Evolutionary conservation across 1,284 basidiomycete species (phyloP).

Genomic region (Sanguinoderma infundibulare): DNA sequence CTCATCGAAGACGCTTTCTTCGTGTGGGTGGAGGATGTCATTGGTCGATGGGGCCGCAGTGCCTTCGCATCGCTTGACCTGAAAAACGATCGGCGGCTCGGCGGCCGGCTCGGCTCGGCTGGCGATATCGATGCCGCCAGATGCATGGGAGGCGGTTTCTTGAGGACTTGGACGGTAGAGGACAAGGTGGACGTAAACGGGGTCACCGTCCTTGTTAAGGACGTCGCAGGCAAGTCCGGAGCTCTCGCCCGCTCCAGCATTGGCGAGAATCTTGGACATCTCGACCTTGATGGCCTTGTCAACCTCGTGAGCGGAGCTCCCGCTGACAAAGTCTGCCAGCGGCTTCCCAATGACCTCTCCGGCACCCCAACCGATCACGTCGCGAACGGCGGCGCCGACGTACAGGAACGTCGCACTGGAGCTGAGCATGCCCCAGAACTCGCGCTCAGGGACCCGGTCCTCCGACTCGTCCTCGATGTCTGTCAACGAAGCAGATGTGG

Average conservation of each 20-base stretch:
- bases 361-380: slow-evolving; percentile 69
- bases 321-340: slow-evolving; percentile 54
- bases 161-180: slow-evolving; percentile 39
- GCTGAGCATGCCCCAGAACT: slow-evolving; percentile 66
- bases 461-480: slow-evolving; percentile 16
- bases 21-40: slow-evolving; percentile 34
- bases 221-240: slow-evolving; percentile 37
- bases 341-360: slow-evolving; percentile 73
- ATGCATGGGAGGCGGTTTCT: not conserved
- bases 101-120: slow-evolving; percentile 9
- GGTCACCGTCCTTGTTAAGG: slow-evolving; percentile 39
- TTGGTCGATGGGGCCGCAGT: slow-evolving; percentile 16
- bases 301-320: slow-evolving; percentile 22
- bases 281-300: slow-evolving; percentile 28
- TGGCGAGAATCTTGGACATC: slow-evolving; percentile 26
- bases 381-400: slow-evolving; percentile 51
- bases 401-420: slow-evolving; percentile 55
- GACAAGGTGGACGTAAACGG: slow-evolving; percentile 39
- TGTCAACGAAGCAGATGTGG: not conserved
- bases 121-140: not conserved
- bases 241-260: slow-evolving; percentile 28
- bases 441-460: slow-evolving; percentile 35
- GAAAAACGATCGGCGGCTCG: slow-evolving; percentile 27
- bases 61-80: slow-evolving; percentile 32
- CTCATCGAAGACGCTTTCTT: slow-evolving; percentile 72